phyloP scores from a whole-genome alignment of 352 stramenopile genomes.

The Globisporangium radiosum region DNA sequence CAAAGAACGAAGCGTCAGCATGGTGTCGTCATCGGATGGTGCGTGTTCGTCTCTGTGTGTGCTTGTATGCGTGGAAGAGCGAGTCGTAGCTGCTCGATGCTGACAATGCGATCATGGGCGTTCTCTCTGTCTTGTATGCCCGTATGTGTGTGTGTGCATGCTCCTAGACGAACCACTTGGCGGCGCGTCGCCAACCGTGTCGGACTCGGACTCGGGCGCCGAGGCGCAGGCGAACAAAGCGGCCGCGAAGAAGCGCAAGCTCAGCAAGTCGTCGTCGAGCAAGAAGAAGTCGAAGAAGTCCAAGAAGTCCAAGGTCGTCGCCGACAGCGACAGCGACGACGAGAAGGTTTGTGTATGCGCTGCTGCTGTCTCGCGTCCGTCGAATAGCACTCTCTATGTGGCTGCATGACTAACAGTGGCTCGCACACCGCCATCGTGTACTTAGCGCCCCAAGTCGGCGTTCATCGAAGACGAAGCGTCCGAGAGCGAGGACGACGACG shows the following conservation, averaged over 20 bases:
- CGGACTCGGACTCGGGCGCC: conserved; percentile 74
- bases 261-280: conserved; percentile 31
- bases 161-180: conserved; percentile 58
- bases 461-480: conserved; percentile 89
- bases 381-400: background rate
- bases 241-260: conserved; percentile 60
- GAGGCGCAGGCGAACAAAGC: conserved; percentile 32
- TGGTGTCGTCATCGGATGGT: conserved; percentile 17
- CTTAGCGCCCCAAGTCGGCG: conserved; percentile 39
- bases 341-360: conserved; percentile 34
- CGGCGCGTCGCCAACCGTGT: conserved; percentile 71
- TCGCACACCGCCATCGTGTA: no score
- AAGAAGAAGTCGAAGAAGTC: conserved; percentile 47
- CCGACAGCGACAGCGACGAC: conserved; percentile 49
- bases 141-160: background rate
- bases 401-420: background rate
- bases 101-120: background rate
- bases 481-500: conserved; percentile 73
- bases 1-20: conserved; percentile 1
- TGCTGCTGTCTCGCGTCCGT: background rate
- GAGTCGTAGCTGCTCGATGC: background rate
- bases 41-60: background rate
- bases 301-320: conserved; percentile 60
- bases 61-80: no score
- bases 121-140: background rate